Conservation (phyloP, 1,139 yeast species). For the Kluyveromyces sp. region DNA sequence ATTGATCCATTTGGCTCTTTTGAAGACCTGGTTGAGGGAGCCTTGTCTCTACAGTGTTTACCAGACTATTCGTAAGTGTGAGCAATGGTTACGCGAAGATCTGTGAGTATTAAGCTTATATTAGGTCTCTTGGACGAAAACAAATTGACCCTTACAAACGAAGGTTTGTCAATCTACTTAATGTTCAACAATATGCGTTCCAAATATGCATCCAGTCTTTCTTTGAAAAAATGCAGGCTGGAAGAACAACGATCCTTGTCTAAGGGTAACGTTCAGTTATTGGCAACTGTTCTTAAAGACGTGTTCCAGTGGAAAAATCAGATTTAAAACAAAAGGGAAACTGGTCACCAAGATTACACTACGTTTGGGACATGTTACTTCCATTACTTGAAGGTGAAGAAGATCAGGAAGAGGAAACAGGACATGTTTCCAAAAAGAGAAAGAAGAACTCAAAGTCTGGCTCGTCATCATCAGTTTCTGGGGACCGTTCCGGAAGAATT, state of each 20-base stretch:
- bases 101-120: constrained; percentile 26
- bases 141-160: constrained; percentile 60
- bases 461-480: background rate
- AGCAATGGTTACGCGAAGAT: constrained; percentile 16
- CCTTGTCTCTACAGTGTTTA: constrained; percentile 66
- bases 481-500: constrained; percentile 25
- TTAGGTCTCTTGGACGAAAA: constrained; percentile 42
- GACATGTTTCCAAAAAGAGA: constrained; percentile 31
- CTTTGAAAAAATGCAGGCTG: constrained; percentile 37
- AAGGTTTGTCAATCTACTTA: constrained; percentile 71
- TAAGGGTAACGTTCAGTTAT: constrained; percentile 51
- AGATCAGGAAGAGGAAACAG: constrained; percentile 16
- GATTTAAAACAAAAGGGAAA: constrained; percentile 48
- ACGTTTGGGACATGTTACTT: constrained; percentile 71
- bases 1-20: constrained; percentile 50
- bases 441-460: constrained; percentile 22
- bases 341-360: constrained; percentile 77
- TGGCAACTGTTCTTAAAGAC: constrained; percentile 64
- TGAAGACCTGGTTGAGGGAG: constrained; percentile 83
- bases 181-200: constrained; percentile 27
- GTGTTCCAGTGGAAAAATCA: constrained; percentile 35
- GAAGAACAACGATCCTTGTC: constrained; percentile 63
- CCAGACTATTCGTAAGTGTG: constrained; percentile 38
- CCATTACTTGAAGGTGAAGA: constrained; percentile 28
- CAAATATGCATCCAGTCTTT: constrained; percentile 22